A percentile compares a stretch with the other conserved stretches of the same genome.
phyloP scores from a whole-genome alignment of 345 rosid species.

The Hibiscus tridactylites region DNA sequence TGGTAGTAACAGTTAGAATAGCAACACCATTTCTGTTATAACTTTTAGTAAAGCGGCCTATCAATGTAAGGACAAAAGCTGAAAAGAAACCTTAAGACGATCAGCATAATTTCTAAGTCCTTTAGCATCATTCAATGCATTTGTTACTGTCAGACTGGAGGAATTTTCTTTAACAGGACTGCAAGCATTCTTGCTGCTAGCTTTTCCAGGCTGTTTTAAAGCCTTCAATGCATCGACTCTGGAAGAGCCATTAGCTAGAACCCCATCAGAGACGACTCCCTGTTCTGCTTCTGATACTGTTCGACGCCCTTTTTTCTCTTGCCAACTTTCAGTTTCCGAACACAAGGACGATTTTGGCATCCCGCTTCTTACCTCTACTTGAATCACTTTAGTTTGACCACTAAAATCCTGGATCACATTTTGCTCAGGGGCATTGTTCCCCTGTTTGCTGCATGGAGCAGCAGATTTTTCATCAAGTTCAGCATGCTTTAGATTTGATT shows the following conservation, averaged over 20 bases:
- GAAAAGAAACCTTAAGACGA: constrained; percentile 47
- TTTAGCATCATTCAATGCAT: constrained; percentile 50
- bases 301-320: constrained; percentile 4
- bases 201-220: constrained; percentile 20
- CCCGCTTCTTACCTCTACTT: constrained; percentile 17
- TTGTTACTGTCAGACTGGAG: constrained; percentile 28
- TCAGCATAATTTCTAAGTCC: constrained; percentile 44
- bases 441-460: constrained; percentile 4
- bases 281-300: constrained; percentile 12
- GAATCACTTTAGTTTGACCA: constrained; percentile 15
- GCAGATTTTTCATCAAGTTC: constrained; percentile 18
- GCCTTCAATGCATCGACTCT: constrained; percentile 18
- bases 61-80: background rate
- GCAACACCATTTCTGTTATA: background rate
- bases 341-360: constrained; percentile 7
- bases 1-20: constrained; percentile 17
- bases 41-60: background rate
- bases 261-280: background rate
- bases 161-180: constrained; percentile 25
- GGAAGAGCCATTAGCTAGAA: constrained; percentile 26
- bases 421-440: constrained; percentile 9
- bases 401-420: constrained; percentile 18
- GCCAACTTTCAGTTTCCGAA: constrained; percentile 13
- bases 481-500: constrained; percentile 15
- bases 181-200: constrained; percentile 18